phyloP scores from a whole-genome alignment of 441 rosid species.

The Bocquillonia castaneifolia region DNA sequence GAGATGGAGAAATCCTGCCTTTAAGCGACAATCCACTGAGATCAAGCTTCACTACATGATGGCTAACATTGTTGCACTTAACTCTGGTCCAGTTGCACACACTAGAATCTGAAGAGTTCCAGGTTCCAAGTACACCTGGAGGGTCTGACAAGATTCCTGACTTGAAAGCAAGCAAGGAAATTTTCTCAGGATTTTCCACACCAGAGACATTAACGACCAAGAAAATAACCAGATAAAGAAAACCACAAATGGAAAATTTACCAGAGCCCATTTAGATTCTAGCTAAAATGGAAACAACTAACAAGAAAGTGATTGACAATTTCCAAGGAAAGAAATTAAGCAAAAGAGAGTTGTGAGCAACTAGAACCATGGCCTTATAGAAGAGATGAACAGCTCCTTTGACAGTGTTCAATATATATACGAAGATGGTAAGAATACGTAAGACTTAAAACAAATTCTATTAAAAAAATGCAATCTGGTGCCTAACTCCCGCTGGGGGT shows the following conservation, averaged over 20 bases:
- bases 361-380: constrained; percentile 1
- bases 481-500: constrained; percentile 66
- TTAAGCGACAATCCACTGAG: constrained; percentile 51
- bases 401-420: neutral
- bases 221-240: constrained; percentile 31
- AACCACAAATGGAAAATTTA: constrained; percentile 30
- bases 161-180: constrained; percentile 55
- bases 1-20: constrained; percentile 60
- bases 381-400: neutral
- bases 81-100: constrained; percentile 78
- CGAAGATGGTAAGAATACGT: neutral
- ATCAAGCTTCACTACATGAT: constrained; percentile 44
- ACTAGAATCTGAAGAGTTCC: constrained; percentile 43
- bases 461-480: neutral
- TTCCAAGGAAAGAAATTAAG: no score
- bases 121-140: constrained; percentile 35
- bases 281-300: neutral
- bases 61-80: constrained; percentile 46
- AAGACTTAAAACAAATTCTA: no score
- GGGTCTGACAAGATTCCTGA: constrained; percentile 53
- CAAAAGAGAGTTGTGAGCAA: neutral
- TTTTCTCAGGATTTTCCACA: constrained; percentile 35
- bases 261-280: constrained; percentile 33
- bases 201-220: constrained; percentile 30
- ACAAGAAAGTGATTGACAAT: no score